Conservation (phyloP, 78 protist species). For the Carpediemonas membranifera region DNA sequence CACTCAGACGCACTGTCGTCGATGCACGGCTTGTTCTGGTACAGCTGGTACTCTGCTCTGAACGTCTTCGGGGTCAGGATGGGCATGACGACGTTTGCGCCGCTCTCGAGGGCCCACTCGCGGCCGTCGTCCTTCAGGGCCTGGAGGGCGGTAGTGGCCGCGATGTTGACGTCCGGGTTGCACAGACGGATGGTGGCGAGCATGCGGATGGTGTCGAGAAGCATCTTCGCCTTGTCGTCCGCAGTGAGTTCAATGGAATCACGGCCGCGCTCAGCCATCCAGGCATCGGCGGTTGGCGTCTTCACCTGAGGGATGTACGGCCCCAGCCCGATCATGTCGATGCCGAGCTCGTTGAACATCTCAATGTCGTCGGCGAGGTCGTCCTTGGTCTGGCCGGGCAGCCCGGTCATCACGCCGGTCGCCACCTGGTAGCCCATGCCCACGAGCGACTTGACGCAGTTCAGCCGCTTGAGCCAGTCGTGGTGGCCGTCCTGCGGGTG, state of each 20-base stretch:
- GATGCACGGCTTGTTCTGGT: constrained; percentile 19
- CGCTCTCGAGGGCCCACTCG: background rate
- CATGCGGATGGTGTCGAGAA: constrained; percentile 9
- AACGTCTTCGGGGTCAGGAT: constrained; percentile 21
- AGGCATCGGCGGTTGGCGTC: constrained; percentile 14
- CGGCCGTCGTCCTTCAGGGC: constrained; percentile 16
- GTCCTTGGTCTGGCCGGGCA: constrained; percentile 16
- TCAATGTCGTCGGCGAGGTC: constrained; percentile 28
- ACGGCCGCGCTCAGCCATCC: too few relatives aligned
- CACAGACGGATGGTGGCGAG: background rate
- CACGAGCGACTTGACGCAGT: background rate
- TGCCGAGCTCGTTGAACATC: constrained; percentile 9
- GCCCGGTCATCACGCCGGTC: constrained; percentile 32
- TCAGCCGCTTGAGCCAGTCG: constrained; percentile 3
- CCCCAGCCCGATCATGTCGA: constrained; percentile 40
- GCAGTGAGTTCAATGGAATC: too few relatives aligned
- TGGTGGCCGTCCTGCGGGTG: constrained; percentile 21
- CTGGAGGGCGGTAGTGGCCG: constrained; percentile 34
- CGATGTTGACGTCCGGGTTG: constrained; percentile 5
- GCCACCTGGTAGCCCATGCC: constrained; percentile 22
- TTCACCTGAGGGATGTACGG: constrained; percentile 9
- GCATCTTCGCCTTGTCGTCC: too few relatives aligned
- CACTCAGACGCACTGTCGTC: background rate
- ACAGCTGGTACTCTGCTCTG: constrained; percentile 23
- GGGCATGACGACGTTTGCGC: constrained; percentile 31